Percentiles rank a stretch among this genome's conserved stretches.
Conservation (phyloP, 305 asterid genomes). For the Galium porrigens region DNA sequence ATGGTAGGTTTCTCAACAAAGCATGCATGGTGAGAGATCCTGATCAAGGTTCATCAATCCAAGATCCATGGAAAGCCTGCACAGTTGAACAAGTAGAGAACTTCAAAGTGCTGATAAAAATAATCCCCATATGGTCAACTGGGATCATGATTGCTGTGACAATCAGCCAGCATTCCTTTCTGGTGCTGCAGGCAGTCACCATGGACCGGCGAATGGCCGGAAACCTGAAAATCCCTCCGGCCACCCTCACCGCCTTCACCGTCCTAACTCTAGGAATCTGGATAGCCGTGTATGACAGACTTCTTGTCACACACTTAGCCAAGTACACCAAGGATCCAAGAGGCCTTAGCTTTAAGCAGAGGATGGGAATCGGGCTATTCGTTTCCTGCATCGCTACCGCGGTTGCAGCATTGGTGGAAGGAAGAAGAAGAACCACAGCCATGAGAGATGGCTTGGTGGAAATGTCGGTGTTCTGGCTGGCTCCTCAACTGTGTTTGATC, state of each 20-base stretch:
- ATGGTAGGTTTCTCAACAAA: conserved; percentile 38
- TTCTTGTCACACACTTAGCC: conserved; percentile 34
- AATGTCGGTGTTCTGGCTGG: conserved; percentile 56
- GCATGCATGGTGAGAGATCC: conserved; percentile 41
- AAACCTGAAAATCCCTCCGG: conserved; percentile 46
- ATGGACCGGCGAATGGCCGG: conserved; percentile 33
- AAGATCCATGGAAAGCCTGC: conserved; percentile 46
- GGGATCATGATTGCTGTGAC: conserved; percentile 41
- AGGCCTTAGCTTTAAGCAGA: conserved; percentile 36
- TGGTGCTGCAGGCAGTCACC: conserved; percentile 45
- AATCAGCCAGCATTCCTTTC: conserved; percentile 42
- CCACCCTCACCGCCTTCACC: conserved; percentile 30
- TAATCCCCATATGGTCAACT: conserved; percentile 65
- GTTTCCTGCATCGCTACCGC: conserved; percentile 41
- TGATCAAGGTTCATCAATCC: conserved; percentile 28
- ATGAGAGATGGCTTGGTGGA: conserved; percentile 30
- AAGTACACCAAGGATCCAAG: conserved; percentile 34
- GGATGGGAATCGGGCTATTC: conserved; percentile 48
- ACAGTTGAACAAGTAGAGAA: conserved; percentile 51
- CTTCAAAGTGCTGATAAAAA: conserved; percentile 38
- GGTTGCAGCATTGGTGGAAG: conserved; percentile 43
- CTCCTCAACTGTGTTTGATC: conserved; percentile 35
- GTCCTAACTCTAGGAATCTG: conserved; percentile 39
- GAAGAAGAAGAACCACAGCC: conserved; percentile 33
- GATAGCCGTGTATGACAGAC: conserved; percentile 44